These are phyloP conservation scores for Dillenia suffruticosa DNA, from an alignment of 164 flowering plant genomes.

Conservation along the genomic window DNA sequence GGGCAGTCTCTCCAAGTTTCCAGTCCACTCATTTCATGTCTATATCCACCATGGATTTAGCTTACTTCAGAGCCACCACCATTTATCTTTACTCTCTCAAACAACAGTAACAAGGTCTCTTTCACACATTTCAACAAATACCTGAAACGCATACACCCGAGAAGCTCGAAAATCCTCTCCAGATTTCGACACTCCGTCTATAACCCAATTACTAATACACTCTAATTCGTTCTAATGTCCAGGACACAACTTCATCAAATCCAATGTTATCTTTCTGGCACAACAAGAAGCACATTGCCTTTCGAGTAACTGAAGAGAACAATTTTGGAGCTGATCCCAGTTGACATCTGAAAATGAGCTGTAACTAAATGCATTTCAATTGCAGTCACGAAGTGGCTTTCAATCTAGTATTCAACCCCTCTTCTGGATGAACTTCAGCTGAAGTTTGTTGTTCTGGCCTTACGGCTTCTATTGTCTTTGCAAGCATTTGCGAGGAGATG, in stretches of 20 bases:
- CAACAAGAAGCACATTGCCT: slow-evolving; percentile 20
- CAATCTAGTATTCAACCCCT: slow-evolving; percentile 45
- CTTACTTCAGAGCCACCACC: slow-evolving; percentile 23
- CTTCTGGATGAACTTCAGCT: slow-evolving; percentile 91
- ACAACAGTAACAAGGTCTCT: slow-evolving; percentile 12
- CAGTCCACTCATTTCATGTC: too few species aligned
- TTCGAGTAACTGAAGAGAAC: slow-evolving; percentile 33
- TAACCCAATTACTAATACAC: slow-evolving; percentile 2
- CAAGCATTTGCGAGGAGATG: slow-evolving; percentile 48
- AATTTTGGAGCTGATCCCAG: slow-evolving; percentile 42
- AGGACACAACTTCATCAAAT: slow-evolving; percentile 4
- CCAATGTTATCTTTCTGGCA: slow-evolving; percentile 1
- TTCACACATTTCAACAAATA: slow-evolving; percentile 42
- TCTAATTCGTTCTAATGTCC: neutral
- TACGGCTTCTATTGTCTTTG: slow-evolving; percentile 54
- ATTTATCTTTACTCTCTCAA: slow-evolving; percentile 2
- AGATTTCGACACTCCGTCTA: neutral
- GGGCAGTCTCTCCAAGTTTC: too few species aligned
- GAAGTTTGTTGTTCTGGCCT: slow-evolving; percentile 95
- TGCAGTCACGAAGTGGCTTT: slow-evolving; percentile 52
- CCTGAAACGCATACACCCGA: neutral
- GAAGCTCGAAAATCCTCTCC: too few species aligned
- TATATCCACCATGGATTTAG: slow-evolving; percentile 17
- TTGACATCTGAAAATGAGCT: slow-evolving; percentile 57
- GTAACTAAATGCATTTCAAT: slow-evolving; percentile 35